A percentile compares a stretch with the other conserved stretches of the same genome.
Evolutionary conservation across 2,329 filamentous ascomycete genomes (phyloP).

Genomic region (Penicillium sp.): DNA sequence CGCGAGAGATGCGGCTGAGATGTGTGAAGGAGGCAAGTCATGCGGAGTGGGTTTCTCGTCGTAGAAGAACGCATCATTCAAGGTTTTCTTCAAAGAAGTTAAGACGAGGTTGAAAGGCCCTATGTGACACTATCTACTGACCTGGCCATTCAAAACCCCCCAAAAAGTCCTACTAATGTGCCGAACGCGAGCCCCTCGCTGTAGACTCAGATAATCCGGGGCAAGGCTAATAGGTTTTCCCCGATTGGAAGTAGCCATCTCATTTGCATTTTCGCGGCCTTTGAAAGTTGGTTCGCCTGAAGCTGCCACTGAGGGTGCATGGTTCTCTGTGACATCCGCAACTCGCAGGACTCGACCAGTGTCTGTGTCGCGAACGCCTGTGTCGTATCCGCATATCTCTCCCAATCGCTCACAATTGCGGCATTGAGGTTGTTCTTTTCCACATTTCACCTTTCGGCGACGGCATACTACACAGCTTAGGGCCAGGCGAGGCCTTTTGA

Average conservation of each 20-base stretch:
- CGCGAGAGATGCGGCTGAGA: slow-evolving; percentile 1
- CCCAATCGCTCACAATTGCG: slow-evolving; percentile 10
- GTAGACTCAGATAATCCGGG: not conserved
- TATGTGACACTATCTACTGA: not conserved
- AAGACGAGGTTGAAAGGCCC: not conserved
- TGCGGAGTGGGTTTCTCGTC: not conserved
- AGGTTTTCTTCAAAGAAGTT: not conserved
- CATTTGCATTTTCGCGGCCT: not conserved
- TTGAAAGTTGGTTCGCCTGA: not conserved
- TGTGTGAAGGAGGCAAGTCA: slow-evolving; percentile 5
- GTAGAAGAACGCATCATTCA: slow-evolving; percentile 11
- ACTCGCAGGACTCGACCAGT: slow-evolving; percentile 8
- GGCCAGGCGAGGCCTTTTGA: slow-evolving; percentile 11
- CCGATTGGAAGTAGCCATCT: not conserved
- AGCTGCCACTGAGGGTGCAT: not conserved
- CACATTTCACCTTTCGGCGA: slow-evolving; percentile 14
- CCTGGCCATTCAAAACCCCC: slow-evolving; percentile 11
- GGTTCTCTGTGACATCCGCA: not conserved
- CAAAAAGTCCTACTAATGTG: slow-evolving; percentile 14
- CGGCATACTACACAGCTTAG: slow-evolving; percentile 13
- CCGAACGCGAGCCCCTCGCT: slow-evolving; percentile 1
- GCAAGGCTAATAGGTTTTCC: not conserved
- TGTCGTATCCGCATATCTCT: slow-evolving; percentile 10
- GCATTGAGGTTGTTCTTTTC: slow-evolving; percentile 12
- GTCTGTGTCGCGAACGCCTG: slow-evolving; percentile 3